Percentiles rank a stretch among this genome's conserved stretches.
These are phyloP conservation scores for Lactarius pseudohatsudake DNA, from an alignment of 768 basidiomycete genomes.

Conservation along the genomic window DNA sequence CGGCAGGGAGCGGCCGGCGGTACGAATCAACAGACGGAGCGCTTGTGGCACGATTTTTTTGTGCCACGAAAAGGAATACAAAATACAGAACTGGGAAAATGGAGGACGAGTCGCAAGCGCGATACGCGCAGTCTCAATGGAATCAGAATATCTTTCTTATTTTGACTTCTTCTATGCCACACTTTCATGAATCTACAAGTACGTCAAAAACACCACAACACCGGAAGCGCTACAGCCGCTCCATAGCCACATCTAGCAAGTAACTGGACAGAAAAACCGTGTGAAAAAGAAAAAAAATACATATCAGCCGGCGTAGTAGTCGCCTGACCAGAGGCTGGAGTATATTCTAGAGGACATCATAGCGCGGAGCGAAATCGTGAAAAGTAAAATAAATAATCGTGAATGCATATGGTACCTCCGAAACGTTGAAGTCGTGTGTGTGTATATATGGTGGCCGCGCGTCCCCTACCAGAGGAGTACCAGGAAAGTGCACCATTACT, in stretches of 20 bases:
- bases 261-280: constrained; percentile 1
- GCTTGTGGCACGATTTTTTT: background rate
- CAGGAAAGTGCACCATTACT: constrained; percentile 1
- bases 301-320: constrained; percentile 16
- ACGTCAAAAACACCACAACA: constrained; percentile 20
- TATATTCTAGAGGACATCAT: constrained; percentile 8
- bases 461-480: constrained; percentile 23
- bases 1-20: constrained; percentile 12
- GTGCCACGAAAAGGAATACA: background rate
- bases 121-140: background rate
- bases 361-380: constrained; percentile 3
- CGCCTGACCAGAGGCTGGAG: constrained; percentile 22
- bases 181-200: constrained; percentile 21
- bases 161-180: constrained; percentile 22
- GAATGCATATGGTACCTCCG: constrained; percentile 2
- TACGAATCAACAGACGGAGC: constrained; percentile 15
- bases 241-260: constrained; percentile 18
- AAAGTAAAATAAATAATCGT: background rate
- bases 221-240: constrained; percentile 4
- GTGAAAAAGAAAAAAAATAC: constrained; percentile 6
- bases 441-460: background rate
- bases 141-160: constrained; percentile 12
- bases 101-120: background rate
- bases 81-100: constrained; percentile 1
- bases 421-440: background rate